phyloP scores from a whole-genome alignment of 306 rosid genomes.

The Sicyos edulis region DNA sequence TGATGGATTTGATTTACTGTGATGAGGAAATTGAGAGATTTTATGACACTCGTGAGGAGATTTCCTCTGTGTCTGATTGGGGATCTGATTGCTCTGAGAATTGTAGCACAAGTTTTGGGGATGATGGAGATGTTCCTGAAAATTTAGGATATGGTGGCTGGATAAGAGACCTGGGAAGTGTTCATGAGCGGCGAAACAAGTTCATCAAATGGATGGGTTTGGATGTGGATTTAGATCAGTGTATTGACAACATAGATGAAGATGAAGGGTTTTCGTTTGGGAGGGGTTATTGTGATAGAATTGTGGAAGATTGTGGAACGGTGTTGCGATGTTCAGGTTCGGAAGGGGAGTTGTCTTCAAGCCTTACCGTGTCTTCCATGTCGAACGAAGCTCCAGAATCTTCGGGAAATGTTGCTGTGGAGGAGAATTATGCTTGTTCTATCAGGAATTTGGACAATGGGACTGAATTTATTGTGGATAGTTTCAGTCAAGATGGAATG shows the following conservation, averaged over 20 bases:
- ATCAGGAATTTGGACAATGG: slow-evolving; percentile 50
- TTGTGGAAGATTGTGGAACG: slow-evolving; percentile 36
- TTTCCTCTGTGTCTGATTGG: slow-evolving; percentile 59
- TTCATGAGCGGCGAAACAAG: slow-evolving; percentile 48
- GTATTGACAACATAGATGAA: slow-evolving; percentile 25
- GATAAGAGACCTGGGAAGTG: slow-evolving; percentile 42
- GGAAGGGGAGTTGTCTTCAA: slow-evolving; percentile 34
- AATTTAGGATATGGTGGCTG: slow-evolving; percentile 33
- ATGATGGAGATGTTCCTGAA: slow-evolving; percentile 11
- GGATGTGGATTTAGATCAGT: slow-evolving; percentile 32
- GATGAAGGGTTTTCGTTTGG: neutral
- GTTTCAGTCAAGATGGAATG: slow-evolving; percentile 37
- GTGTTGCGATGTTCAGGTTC: slow-evolving; percentile 39
- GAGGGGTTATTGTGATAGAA: slow-evolving; percentile 35
- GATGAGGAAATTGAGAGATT: slow-evolving; percentile 47
- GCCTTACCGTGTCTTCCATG: slow-evolving; percentile 30
- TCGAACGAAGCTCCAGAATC: slow-evolving; percentile 33
- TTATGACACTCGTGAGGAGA: slow-evolving; percentile 65
- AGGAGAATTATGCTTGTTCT: slow-evolving; percentile 25
- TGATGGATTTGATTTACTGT: slow-evolving; percentile 27
- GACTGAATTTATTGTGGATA: slow-evolving; percentile 42
- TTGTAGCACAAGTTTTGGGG: slow-evolving; percentile 32
- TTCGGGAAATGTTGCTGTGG: slow-evolving; percentile 28
- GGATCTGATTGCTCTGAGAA: slow-evolving; percentile 42
- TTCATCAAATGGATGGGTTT: slow-evolving; percentile 62